Percentiles rank a stretch among this genome's conserved stretches.
Evolutionary conservation across 1,284 basidiomycete species (phyloP).

Genomic region (Ustilago sp.): DNA sequence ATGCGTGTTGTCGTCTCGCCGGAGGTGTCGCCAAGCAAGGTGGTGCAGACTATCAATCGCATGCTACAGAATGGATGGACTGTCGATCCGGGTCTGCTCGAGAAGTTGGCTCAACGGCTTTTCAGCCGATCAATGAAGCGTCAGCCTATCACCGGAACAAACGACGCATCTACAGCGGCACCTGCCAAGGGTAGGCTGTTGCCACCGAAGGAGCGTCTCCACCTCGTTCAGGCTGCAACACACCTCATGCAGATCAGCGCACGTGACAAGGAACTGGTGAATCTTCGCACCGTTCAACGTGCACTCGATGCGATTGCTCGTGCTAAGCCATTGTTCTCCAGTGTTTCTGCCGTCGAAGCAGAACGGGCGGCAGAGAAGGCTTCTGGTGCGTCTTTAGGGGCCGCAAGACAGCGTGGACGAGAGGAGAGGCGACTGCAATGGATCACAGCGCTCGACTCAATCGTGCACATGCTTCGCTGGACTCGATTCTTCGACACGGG

Average conservation of each 20-base stretch:
- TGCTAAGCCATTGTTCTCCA: not conserved
- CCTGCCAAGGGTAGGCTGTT: not conserved
- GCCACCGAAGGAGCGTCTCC: constrained; percentile 6
- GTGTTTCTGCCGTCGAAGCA: not conserved
- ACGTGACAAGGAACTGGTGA: constrained; percentile 24
- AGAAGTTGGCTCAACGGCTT: constrained; percentile 24
- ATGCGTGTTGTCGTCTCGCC: constrained; percentile 11
- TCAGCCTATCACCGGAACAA: not conserved
- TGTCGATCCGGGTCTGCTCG: constrained; percentile 21
- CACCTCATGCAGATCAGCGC: constrained; percentile 26
- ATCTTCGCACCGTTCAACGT: constrained; percentile 24
- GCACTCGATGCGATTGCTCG: constrained; percentile 18
- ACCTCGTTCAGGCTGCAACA: constrained; percentile 15
- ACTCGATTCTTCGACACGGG: constrained; percentile 40
- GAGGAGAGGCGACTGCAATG: constrained; percentile 21
- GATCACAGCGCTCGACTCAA: constrained; percentile 24
- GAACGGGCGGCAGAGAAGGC: not conserved
- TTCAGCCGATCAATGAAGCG: constrained; percentile 10
- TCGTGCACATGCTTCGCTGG: constrained; percentile 43
- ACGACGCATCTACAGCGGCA: not conserved
- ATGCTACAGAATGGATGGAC: constrained; percentile 18
- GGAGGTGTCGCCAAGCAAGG: constrained; percentile 12
- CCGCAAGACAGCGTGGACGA: not conserved
- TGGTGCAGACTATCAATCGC: constrained; percentile 4
- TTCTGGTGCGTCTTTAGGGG: not conserved